Evolutionary conservation across 345 rosid genomes (phyloP), one percentile per base, ranked within the genome.

Genomic region (Salix viminalis): DNA sequence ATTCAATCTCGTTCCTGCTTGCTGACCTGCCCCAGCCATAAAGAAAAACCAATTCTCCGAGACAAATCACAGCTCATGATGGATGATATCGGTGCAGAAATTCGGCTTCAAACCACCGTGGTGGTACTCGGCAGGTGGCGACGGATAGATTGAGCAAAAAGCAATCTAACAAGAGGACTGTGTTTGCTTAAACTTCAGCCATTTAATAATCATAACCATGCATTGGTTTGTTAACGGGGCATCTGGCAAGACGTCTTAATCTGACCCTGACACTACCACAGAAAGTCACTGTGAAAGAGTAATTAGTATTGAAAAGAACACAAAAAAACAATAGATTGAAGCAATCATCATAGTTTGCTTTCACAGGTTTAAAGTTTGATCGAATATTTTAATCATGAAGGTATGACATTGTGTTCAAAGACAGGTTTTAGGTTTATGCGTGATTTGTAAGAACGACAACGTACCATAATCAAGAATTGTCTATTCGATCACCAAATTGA

Each of bases 231-330:
- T 79, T 76, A 75, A 19, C 34, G n/a, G 26, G 72, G 76, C 56
- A 79, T 88, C 77, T 76, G 86, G 85, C 86, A 71, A 78, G 16
- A 76, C 4, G 85, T 84, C 89, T 2, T 50, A 11, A 50, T 86
- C 87, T 68, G 73, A 84, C 84, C 83, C 87, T n/a, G 82, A 84
- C 75, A 56, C 81, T 37, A 76, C 88, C 85, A 80, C 44, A 80
- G n/a, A 60, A 78, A 74, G 65, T 74, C 44, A 82, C 71, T 36
- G 74, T 71, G 30, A 36, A 36, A 26, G 46, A 32, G 73, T 72
- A n/a, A 73, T 81, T 67, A 42, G 67, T 16, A 36, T 12, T 62
- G 26, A 42, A 26, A 21, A n/a, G 46, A 34, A 48, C 32, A 41
- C n/a, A 64, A 80, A 32, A 32, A 72, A 66, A 34, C 37, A 34